phyloP scores from a whole-genome alignment of 345 rosid species.

The Citrus unshiu region DNA sequence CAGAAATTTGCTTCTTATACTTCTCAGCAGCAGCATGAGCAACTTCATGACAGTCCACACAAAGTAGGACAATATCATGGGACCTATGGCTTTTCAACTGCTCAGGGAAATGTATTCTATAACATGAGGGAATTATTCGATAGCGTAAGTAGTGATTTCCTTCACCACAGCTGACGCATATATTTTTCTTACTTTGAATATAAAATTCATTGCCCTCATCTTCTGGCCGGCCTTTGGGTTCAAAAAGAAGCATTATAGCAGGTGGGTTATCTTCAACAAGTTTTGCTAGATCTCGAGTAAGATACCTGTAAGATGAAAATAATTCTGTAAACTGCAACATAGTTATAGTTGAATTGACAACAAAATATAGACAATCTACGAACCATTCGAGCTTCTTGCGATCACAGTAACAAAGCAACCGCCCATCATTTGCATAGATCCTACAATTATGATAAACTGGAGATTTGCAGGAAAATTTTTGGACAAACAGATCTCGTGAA shows the following conservation, averaged over 20 bases:
- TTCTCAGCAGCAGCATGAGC: slow-evolving; percentile 98
- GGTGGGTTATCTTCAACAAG: slow-evolving; percentile 77
- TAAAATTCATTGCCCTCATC: slow-evolving; percentile 96
- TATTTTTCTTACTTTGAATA: slow-evolving; percentile 87
- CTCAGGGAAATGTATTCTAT: slow-evolving; percentile 95
- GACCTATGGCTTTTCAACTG: slow-evolving; percentile 98
- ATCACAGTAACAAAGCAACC: slow-evolving; percentile 92
- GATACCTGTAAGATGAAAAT: slow-evolving; percentile 48
- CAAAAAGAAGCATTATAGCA: slow-evolving; percentile 87
- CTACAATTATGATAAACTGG: slow-evolving; percentile 95
- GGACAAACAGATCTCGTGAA: slow-evolving; percentile 76
- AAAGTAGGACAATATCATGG: slow-evolving; percentile 93
- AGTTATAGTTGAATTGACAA: slow-evolving; percentile 6
- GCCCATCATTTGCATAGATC: slow-evolving; percentile 91
- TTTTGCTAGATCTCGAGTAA: slow-evolving; percentile 73
- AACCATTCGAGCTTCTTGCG: slow-evolving; percentile 91
- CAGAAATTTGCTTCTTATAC: slow-evolving; percentile 68
- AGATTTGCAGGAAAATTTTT: slow-evolving; percentile 94
- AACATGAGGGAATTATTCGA: slow-evolving; percentile 92
- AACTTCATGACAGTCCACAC: slow-evolving; percentile 95
- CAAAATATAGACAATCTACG: slow-evolving; percentile 16
- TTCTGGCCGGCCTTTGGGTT: slow-evolving; percentile 97
- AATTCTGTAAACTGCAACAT: slow-evolving; percentile 8
- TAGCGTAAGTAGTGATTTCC: slow-evolving; percentile 91
- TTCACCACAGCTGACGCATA: slow-evolving; percentile 96